phyloP scores from a whole-genome alignment of 495 filamentous ascomycete genomes.

The Letharia columbiana region DNA sequence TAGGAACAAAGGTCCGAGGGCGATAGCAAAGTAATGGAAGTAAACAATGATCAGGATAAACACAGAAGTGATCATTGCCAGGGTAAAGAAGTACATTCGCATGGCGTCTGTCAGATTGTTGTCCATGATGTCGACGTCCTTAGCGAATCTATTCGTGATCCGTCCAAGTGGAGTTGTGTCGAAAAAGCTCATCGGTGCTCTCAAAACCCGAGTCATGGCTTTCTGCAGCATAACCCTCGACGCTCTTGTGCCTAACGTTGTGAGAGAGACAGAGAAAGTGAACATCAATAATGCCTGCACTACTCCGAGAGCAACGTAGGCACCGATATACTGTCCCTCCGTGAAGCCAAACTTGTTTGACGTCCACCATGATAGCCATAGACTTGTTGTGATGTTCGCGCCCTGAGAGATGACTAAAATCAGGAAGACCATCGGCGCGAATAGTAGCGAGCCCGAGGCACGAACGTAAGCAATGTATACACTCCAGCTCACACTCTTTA shows the following conservation, averaged over 20 bases:
- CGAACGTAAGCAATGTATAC: constrained; percentile 74
- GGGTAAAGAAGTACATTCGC: constrained; percentile 83
- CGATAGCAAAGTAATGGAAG: constrained; percentile 90
- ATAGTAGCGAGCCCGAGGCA: constrained; percentile 69
- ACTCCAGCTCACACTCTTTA: constrained; percentile 71
- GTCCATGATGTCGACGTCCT: constrained; percentile 93
- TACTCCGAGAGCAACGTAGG: constrained; percentile 71
- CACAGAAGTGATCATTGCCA: constrained; percentile 68
- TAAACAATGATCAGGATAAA: constrained; percentile 84
- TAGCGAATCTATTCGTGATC: constrained; percentile 94
- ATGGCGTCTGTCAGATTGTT: constrained; percentile 85
- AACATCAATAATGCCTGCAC: constrained; percentile 74
- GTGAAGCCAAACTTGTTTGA: constrained; percentile 58
- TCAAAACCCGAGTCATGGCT: constrained; percentile 72
- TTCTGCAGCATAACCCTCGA: constrained; percentile 74
- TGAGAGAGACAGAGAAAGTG: constrained; percentile 55
- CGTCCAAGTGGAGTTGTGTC: constrained; percentile 94
- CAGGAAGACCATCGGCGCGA: constrained; percentile 53
- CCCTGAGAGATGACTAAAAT: constrained; percentile 66
- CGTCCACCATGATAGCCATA: constrained; percentile 95
- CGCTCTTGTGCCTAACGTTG: constrained; percentile 69
- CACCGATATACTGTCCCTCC: constrained; percentile 70
- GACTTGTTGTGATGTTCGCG: constrained; percentile 72
- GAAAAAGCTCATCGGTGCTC: constrained; percentile 95
- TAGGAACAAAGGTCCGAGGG: constrained; percentile 69